These are phyloP conservation scores for Tetracladium setigerum DNA, from an alignment of 495 filamentous ascomycete genomes.

Conservation along the genomic window DNA sequence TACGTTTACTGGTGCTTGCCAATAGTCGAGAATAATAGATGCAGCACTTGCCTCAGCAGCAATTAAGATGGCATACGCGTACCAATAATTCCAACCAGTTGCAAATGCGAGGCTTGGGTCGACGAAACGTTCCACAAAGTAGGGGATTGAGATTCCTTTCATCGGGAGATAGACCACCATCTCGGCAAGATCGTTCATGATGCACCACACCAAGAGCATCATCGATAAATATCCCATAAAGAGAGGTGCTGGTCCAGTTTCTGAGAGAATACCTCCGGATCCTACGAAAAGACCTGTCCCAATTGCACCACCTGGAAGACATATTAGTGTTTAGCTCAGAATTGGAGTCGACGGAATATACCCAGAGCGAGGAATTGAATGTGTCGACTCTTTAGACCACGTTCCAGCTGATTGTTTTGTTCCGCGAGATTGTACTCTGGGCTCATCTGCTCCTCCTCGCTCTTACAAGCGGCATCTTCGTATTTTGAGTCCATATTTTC, in stretches of 20 bases:
- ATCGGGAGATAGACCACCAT: conserved; percentile 51
- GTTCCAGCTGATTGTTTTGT: conserved; percentile 4
- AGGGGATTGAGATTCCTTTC: conserved; percentile 39
- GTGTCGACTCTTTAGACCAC: conserved; percentile 31
- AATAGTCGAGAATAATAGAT: conserved; percentile 51
- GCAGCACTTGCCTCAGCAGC: conserved; percentile 54
- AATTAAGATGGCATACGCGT: conserved; percentile 40
- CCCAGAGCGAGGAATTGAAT: conserved; percentile 42
- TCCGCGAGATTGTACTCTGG: conserved; percentile 7
- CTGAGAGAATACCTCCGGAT: conserved; percentile 39
- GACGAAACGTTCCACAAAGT: conserved; percentile 66
- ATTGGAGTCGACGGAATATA: background rate
- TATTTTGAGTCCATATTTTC: too few species aligned
- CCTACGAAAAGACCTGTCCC: conserved; percentile 69
- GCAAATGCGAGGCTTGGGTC: conserved; percentile 74
- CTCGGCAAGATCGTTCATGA: conserved; percentile 48
- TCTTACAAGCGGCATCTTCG: background rate
- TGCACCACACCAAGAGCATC: conserved; percentile 39
- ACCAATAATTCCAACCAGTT: conserved; percentile 53
- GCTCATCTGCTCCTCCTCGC: background rate
- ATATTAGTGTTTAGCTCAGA: background rate
- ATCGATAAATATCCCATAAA: conserved; percentile 45
- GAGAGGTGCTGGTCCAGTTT: conserved; percentile 39
- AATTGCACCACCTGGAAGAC: conserved; percentile 49
- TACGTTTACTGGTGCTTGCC: conserved; percentile 41